Percentiles rank a stretch among this genome's conserved stretches.
These are phyloP conservation scores for Ceriops zippeliana DNA, from an alignment of 345 rosid genomes.

Conservation along the genomic window DNA sequence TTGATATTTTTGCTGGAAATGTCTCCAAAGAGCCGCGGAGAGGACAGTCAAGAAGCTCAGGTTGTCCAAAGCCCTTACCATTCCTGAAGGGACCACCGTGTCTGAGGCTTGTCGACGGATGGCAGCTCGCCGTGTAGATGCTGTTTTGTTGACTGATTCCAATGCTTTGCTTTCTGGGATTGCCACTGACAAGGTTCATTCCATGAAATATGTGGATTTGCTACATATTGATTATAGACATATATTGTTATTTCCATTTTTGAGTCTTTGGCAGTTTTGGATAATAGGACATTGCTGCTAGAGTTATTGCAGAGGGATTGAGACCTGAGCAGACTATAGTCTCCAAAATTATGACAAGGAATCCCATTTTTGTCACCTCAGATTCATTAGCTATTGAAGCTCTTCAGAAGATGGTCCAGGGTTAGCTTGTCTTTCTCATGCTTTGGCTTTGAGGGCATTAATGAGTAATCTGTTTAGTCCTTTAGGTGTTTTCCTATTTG, in stretches of 20 bases:
- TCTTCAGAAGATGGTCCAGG: constrained; percentile 97
- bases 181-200: constrained; percentile 70
- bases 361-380: constrained; percentile 79
- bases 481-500: not conserved
- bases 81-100: constrained; percentile 88
- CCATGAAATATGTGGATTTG: not conserved
- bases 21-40: constrained; percentile 43
- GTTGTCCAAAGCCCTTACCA: constrained; percentile 87
- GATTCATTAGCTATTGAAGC: constrained; percentile 92
- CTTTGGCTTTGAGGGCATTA: not conserved
- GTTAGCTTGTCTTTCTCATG: constrained; percentile 27
- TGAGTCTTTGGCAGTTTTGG: not conserved
- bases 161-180: constrained; percentile 92
- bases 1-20: not conserved
- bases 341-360: constrained; percentile 88
- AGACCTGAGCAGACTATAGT: constrained; percentile 85
- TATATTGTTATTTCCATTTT: not conserved
- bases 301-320: constrained; percentile 94
- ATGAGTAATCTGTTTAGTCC: no score
- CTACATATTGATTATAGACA: not conserved
- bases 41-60: constrained; percentile 92
- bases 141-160: constrained; percentile 83
- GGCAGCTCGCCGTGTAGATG: constrained; percentile 93
- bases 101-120: constrained; percentile 88
- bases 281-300: constrained; percentile 58